Evolutionary conservation across 345 rosid genomes (phyloP), one percentile per base, ranked within the genome.

Genomic region (Excoecaria agallocha): DNA sequence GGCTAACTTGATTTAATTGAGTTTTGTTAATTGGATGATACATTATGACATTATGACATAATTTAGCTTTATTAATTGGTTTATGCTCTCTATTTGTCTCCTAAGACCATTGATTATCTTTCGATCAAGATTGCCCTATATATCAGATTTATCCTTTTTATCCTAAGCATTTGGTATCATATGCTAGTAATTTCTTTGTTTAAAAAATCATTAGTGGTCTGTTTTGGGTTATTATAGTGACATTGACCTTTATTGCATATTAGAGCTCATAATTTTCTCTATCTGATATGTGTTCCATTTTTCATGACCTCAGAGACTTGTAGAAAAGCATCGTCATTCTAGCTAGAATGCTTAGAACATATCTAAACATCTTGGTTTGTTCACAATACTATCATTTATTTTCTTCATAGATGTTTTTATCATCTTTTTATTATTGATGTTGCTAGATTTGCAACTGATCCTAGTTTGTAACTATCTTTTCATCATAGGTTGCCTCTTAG

Each of bases 111-210:
- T 45, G 73, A 76, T 77, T 89, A 68, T 81, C 96, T 95, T 79
- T 96, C 99, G n/a, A 70, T 90, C 72, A 87, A 98, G 78, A 80
- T 89, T 70, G 98, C 99, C 17, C 99, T 96, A 30, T 93, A 95
- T 57, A 79, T 90, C 74, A 86, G 98, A 85, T 98, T 95, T 76
- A 71, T 88, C 66, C 51, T 93, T 79, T 89, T 95, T 82, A 84
- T 90, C 82, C 87, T 91, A 66, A 86, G 81, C 81, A 86, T 88
- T 39, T 89, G 98, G 99, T 95, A 92, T 52, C 41, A 45, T 60
- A 50, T 38, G 12, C 63, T n/a, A 46, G 19, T 70, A 55, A 0
- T 49, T 3, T 30, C 30, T 30, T 30, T 30, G 30, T 30, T 30
- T 30, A 30, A 19, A 50, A 13, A 16, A 6, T 65, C 17, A 24